These are phyloP conservation scores for Exophiala oligosperma DNA, from an alignment of 2,329 filamentous ascomycete species.

Conservation along the genomic window DNA sequence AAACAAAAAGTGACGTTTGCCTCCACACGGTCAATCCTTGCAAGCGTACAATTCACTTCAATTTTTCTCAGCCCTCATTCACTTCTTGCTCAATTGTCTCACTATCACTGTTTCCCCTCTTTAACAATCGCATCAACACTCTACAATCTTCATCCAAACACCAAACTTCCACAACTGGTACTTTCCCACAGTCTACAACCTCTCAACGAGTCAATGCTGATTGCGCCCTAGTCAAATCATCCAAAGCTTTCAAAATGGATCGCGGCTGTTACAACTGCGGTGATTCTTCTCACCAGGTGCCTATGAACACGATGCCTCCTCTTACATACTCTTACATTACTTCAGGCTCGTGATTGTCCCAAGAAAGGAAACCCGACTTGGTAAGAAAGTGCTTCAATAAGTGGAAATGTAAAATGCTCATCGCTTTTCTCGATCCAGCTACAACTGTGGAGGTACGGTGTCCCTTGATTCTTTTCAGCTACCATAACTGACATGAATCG, in stretches of 20 bases:
- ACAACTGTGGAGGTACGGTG: constrained; percentile 74
- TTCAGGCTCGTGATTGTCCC: constrained; percentile 79
- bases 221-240: neutral
- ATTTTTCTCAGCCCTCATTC: neutral
- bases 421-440: constrained; percentile 52
- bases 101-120: neutral
- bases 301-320: constrained; percentile 6
- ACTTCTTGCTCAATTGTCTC: neutral
- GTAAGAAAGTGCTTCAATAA: constrained; percentile 50
- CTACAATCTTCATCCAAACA: neutral
- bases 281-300: constrained; percentile 29
- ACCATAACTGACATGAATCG: constrained; percentile 10
- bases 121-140: neutral
- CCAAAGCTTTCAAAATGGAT: constrained; percentile 44
- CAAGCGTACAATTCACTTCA: neutral
- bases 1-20: neutral
- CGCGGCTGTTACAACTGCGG: constrained; percentile 62
- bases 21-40: neutral
- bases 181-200: neutral
- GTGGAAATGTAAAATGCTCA: constrained; percentile 19
- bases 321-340: constrained; percentile 23
- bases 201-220: neutral
- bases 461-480: constrained; percentile 6
- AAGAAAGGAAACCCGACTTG: constrained; percentile 80
- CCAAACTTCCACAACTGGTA: neutral